Percentiles rank a stretch among this genome's conserved stretches.
Evolutionary conservation across 2,329 filamentous ascomycete genomes (phyloP).

Genomic region (Claviceps purpurea): DNA sequence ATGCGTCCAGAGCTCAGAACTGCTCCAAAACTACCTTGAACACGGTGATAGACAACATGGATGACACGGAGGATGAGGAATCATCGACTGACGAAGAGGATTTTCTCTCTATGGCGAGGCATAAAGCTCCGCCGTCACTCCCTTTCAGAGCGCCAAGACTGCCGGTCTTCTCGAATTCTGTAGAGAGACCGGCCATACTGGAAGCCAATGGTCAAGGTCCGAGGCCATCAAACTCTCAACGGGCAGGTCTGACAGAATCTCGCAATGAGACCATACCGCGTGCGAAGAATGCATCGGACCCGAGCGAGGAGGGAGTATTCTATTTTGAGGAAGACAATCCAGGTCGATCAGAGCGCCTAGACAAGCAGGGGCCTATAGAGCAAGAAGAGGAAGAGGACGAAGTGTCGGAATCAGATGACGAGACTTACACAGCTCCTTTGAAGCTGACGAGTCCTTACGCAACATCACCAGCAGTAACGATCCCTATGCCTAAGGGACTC

Average conservation of each 20-base stretch:
- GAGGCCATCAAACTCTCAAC: neutral
- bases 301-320: conserved; percentile 29
- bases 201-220: neutral
- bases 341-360: conserved; percentile 12
- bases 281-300: neutral
- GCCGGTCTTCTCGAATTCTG: conserved; percentile 13
- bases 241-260: neutral
- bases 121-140: neutral
- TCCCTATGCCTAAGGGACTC: conserved; percentile 9
- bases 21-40: neutral
- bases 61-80: conserved; percentile 13
- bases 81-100: conserved; percentile 27
- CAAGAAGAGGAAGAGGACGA: neutral
- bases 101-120: conserved; percentile 26
- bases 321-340: conserved; percentile 28
- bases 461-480: conserved; percentile 31
- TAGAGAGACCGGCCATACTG: conserved; percentile 4
- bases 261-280: neutral
- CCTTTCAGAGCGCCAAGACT: neutral
- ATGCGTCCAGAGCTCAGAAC: neutral
- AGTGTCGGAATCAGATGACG: conserved; percentile 1
- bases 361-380: neutral
- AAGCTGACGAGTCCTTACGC: conserved; percentile 19
- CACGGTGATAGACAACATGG: neutral
- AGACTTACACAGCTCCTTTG: neutral